Conservation (phyloP, 1,284 basidiomycete species). For the Heterobasidion parviporum region DNA sequence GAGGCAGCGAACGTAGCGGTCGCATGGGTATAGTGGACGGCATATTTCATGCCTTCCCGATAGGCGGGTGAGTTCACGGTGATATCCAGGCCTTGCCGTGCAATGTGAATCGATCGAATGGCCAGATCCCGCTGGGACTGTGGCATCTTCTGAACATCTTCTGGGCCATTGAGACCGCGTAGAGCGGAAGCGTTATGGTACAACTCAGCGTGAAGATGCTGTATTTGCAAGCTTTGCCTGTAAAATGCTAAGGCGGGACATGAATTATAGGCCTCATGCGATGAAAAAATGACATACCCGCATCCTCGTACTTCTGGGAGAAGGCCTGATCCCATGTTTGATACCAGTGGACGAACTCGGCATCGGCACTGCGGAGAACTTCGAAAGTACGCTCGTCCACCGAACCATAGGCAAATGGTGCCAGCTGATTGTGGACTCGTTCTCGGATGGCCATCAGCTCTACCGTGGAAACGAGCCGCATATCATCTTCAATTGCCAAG, state of each 20-base stretch:
- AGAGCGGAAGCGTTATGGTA: conserved; percentile 77
- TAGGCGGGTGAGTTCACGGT: conserved; percentile 75
- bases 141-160: conserved; percentile 72
- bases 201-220: conserved; percentile 70
- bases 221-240: conserved; percentile 74
- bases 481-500: conserved; percentile 84
- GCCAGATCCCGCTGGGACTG: conserved; percentile 62
- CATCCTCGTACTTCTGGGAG: conserved; percentile 75
- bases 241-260: conserved; percentile 54
- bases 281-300: conserved; percentile 36
- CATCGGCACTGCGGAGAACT: conserved; percentile 54
- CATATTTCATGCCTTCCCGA: conserved; percentile 84
- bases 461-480: conserved; percentile 89
- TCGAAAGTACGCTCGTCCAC: conserved; percentile 62
- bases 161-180: conserved; percentile 66
- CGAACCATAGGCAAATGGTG: conserved; percentile 53
- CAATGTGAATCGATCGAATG: conserved; percentile 63
- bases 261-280: neutral
- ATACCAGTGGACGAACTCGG: conserved; percentile 67
- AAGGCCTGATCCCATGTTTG: conserved; percentile 71
- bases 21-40: conserved; percentile 84
- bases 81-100: conserved; percentile 60
- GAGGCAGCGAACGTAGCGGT: conserved; percentile 90
- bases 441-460: conserved; percentile 81
- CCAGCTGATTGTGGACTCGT: conserved; percentile 60